These are phyloP conservation scores for Ceratocystis albifundus DNA, from an alignment of 2,329 filamentous ascomycete genomes.

Conservation along the genomic window DNA sequence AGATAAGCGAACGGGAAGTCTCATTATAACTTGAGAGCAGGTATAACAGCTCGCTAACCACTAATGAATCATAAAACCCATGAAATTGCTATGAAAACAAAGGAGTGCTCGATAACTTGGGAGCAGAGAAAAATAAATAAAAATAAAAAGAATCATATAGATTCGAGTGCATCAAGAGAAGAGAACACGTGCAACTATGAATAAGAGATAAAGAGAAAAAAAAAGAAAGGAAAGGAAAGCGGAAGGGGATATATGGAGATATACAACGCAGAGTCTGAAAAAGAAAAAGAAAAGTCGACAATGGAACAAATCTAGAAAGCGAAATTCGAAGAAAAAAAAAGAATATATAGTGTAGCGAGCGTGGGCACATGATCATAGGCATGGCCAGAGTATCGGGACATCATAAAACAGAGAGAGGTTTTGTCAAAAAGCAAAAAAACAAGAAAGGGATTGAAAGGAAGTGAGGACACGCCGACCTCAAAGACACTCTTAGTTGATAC, in stretches of 20 bases:
- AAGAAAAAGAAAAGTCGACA: neutral
- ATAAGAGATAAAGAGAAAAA: neutral
- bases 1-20: neutral
- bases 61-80: neutral
- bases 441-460: slow-evolving; percentile 1
- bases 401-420: slow-evolving; percentile 17
- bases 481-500: neutral
- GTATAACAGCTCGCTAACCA: neutral
- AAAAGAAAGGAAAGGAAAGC: neutral
- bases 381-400: slow-evolving; percentile 17
- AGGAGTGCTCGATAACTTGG: neutral
- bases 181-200: neutral
- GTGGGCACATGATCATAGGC: slow-evolving; percentile 17
- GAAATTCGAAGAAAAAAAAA: neutral
- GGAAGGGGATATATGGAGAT: neutral
- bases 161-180: neutral
- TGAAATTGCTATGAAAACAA: neutral
- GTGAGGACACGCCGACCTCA: neutral
- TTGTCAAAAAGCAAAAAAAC: slow-evolving; percentile 20
- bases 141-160: neutral
- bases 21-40: neutral
- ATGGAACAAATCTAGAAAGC: slow-evolving; percentile 16
- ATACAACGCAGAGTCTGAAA: neutral
- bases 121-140: neutral
- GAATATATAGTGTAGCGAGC: slow-evolving; percentile 11